Conservation (phyloP, 2,329 filamentous ascomycete species). For the Arthrobotrys iridis region DNA sequence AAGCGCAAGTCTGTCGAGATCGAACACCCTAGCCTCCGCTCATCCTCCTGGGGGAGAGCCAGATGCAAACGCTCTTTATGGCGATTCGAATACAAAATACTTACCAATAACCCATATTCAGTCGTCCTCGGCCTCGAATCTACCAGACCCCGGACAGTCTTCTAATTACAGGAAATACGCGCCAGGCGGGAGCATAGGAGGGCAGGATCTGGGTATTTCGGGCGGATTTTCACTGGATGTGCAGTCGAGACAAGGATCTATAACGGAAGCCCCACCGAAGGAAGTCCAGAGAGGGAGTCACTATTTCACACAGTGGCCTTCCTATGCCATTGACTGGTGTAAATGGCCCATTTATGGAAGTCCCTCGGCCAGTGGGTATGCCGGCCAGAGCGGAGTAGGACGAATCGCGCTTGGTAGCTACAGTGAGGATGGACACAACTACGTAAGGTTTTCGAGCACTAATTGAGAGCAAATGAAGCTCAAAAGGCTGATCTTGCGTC, state of each 20-base stretch:
- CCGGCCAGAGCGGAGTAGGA: slow-evolving; percentile 72
- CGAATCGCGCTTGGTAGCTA: slow-evolving; percentile 97
- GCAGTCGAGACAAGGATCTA: slow-evolving; percentile 38
- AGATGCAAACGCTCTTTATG: slow-evolving; percentile 45
- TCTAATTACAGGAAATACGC: slow-evolving; percentile 48
- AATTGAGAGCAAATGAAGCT: slow-evolving; percentile 55
- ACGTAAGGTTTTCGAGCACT: slow-evolving; percentile 69
- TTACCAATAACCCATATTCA: slow-evolving; percentile 48
- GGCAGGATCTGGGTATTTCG: slow-evolving; percentile 40
- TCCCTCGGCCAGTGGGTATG: slow-evolving; percentile 60
- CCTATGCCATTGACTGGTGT: slow-evolving; percentile 99
- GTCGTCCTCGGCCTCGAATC: slow-evolving; percentile 32
- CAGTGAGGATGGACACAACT: slow-evolving; percentile 97
- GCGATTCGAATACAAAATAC: slow-evolving; percentile 49
- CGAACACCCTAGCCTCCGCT: slow-evolving; percentile 41
- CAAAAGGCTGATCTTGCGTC: not conserved
- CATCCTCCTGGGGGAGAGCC: slow-evolving; percentile 44
- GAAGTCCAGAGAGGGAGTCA: slow-evolving; percentile 44
- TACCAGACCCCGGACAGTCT: slow-evolving; percentile 26
- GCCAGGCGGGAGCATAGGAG: slow-evolving; percentile 40
- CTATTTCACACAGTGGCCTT: slow-evolving; percentile 75
- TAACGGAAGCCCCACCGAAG: slow-evolving; percentile 44
- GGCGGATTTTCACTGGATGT: slow-evolving; percentile 43
- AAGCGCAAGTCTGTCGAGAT: slow-evolving; percentile 37
- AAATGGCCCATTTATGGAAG: slow-evolving; percentile 87